Conservation (phyloP, 352 stramenopile genomes). For the Thraustotheca clavata region DNA sequence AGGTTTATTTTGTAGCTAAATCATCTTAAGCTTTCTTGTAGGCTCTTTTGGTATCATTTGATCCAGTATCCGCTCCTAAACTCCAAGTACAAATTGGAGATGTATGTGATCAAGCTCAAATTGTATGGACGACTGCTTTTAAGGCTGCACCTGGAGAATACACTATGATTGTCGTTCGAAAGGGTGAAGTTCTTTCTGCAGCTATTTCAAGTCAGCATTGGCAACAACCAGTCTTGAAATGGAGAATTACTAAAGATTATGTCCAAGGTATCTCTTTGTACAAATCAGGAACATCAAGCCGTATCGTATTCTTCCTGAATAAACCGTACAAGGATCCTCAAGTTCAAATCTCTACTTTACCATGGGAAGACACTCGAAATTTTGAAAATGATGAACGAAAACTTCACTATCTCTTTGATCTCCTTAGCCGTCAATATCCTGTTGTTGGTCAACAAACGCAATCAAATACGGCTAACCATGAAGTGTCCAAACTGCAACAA, state of each 20-base stretch:
- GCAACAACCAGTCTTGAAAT: slow-evolving; percentile 11
- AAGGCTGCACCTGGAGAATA: not conserved
- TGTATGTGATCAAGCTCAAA: not conserved
- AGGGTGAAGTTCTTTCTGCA: slow-evolving; percentile 3
- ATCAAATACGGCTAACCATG: not conserved
- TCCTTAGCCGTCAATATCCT: slow-evolving; percentile 4
- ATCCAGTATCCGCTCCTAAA: not conserved
- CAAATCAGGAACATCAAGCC: not conserved
- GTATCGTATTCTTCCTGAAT: not conserved
- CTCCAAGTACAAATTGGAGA: not conserved
- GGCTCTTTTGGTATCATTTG: not conserved
- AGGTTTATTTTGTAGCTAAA: not conserved
- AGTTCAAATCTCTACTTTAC: not conserved
- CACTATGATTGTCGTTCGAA: slow-evolving; percentile 3
- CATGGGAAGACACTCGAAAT: slow-evolving; percentile 15
- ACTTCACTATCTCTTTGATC: not conserved
- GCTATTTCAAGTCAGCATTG: not conserved
- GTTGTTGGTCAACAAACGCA: not conserved
- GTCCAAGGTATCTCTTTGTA: not conserved
- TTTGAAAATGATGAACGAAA: slow-evolving; percentile 13
- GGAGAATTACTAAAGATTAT: not conserved
- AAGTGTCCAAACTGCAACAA: not conserved
- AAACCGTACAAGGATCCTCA: not conserved
- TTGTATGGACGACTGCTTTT: slow-evolving; percentile 16
- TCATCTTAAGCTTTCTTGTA: not conserved